Evolutionary conservation across 441 rosid genomes (phyloP).

Genomic region (Capsella rubella): DNA sequence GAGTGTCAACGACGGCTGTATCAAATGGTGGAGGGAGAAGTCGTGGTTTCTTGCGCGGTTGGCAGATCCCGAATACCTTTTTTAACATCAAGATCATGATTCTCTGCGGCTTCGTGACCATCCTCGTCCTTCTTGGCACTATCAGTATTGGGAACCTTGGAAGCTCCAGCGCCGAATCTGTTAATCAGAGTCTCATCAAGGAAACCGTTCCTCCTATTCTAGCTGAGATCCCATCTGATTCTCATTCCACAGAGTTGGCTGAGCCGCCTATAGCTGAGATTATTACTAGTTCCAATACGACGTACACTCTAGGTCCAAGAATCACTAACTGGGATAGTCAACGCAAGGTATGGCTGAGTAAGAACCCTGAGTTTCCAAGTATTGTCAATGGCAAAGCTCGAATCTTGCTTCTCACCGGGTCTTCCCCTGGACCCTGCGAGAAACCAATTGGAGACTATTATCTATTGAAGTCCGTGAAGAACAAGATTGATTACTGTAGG

Average conservation of each 20-base stretch:
- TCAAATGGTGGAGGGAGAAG: slow-evolving; percentile 39
- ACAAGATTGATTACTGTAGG: slow-evolving; percentile 96
- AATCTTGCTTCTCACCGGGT: slow-evolving; percentile 82
- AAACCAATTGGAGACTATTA: slow-evolving; percentile 91
- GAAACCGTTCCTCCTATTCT: slow-evolving; percentile 72
- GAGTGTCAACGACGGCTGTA: slow-evolving; percentile 24
- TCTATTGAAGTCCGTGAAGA: slow-evolving; percentile 84
- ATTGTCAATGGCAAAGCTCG: slow-evolving; percentile 69
- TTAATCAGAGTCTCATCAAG: slow-evolving; percentile 75
- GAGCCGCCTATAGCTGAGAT: slow-evolving; percentile 53
- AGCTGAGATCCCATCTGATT: slow-evolving; percentile 73
- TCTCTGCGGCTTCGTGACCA: slow-evolving; percentile 91
- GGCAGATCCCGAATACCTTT: slow-evolving; percentile 90
- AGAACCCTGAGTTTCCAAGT: slow-evolving; percentile 82
- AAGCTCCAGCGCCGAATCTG: slow-evolving; percentile 71
- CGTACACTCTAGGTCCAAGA: slow-evolving; percentile 83
- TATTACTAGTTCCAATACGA: slow-evolving; percentile 52
- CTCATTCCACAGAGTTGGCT: slow-evolving; percentile 53
- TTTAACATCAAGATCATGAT: slow-evolving; percentile 94
- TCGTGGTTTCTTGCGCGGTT: slow-evolving; percentile 54
- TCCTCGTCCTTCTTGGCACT: slow-evolving; percentile 88
- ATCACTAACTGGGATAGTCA: slow-evolving; percentile 73
- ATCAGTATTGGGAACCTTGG: slow-evolving; percentile 74
- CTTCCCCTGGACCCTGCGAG: slow-evolving; percentile 89
- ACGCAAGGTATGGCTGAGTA: slow-evolving; percentile 78